A percentile compares a stretch with the other conserved stretches of the same genome.
These are phyloP conservation scores for Mycena pura DNA, from an alignment of 768 basidiomycete species.

Conservation along the genomic window DNA sequence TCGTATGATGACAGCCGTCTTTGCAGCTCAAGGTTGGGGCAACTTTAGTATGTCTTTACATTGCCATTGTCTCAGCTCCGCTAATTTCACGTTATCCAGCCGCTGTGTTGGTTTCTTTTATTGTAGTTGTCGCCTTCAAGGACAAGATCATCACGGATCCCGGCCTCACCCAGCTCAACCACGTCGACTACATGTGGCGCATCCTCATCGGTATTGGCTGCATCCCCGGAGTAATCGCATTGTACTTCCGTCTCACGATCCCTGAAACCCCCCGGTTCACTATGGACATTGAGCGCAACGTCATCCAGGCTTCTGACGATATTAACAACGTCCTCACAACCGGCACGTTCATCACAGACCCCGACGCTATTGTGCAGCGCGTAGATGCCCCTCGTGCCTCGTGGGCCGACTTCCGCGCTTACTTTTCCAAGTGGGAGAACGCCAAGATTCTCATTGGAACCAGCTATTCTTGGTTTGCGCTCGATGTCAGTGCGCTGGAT, in stretches of 20 bases:
- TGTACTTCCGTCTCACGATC: conserved; percentile 93
- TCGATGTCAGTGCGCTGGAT: conserved; percentile 61
- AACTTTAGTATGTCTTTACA: conserved; percentile 76
- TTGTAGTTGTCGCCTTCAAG: conserved; percentile 76
- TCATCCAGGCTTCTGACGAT: conserved; percentile 75
- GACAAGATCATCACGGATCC: conserved; percentile 50
- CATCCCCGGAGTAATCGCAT: conserved; percentile 78
- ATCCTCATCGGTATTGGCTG: conserved; percentile 88
- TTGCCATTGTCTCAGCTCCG: neutral
- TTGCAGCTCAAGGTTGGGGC: conserved; percentile 88
- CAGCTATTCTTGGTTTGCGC: conserved; percentile 88
- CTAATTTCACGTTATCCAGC: conserved; percentile 39
- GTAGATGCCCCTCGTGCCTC: conserved; percentile 73
- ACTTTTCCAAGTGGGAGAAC: conserved; percentile 82
- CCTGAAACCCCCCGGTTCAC: conserved; percentile 92
- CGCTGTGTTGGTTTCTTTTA: conserved; percentile 69
- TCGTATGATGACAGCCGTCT: conserved; percentile 89
- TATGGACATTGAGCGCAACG: conserved; percentile 90
- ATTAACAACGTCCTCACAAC: conserved; percentile 70
- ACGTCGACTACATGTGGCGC: conserved; percentile 85
- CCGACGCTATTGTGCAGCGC: conserved; percentile 64
- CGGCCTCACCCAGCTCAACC: conserved; percentile 43
- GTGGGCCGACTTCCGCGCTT: conserved; percentile 65
- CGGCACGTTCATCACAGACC: conserved; percentile 54
- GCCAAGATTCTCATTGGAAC: conserved; percentile 80